These are phyloP conservation scores for Aleurites moluccanus DNA, from an alignment of 441 rosid species.

Conservation along the genomic window DNA sequence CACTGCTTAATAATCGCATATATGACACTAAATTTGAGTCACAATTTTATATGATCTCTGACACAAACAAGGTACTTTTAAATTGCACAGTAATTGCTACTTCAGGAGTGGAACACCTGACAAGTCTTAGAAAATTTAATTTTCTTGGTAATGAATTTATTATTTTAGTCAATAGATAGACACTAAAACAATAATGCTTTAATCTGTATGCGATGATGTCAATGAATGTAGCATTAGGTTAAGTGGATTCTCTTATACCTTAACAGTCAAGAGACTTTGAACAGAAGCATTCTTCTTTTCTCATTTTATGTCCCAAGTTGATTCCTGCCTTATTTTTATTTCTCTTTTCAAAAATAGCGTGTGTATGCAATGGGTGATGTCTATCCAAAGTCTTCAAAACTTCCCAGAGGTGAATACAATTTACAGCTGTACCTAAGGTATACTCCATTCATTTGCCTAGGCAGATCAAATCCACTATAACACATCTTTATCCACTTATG, in stretches of 20 bases:
- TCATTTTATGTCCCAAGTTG: slow-evolving; percentile 20
- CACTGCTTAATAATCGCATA: slow-evolving; percentile 89
- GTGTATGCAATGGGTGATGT: slow-evolving; percentile 86
- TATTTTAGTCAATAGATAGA: background rate
- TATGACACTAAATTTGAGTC: slow-evolving; percentile 98
- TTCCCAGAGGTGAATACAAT: slow-evolving; percentile 91
- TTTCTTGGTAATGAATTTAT: slow-evolving; percentile 3
- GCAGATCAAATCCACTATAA: background rate
- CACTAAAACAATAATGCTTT: background rate
- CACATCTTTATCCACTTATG: background rate
- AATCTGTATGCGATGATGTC: background rate
- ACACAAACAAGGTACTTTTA: slow-evolving; percentile 78
- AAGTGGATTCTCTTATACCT: slow-evolving; percentile 12
- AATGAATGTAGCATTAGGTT: slow-evolving; percentile 7
- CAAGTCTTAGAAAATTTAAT: background rate
- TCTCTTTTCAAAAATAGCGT: slow-evolving; percentile 47
- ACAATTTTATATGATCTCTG: slow-evolving; percentile 94
- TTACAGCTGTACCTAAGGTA: slow-evolving; percentile 85
- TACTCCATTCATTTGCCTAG: slow-evolving; percentile 7
- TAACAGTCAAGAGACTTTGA: background rate
- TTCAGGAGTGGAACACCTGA: slow-evolving; percentile 14
- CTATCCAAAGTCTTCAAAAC: slow-evolving; percentile 80
- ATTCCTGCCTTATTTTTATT: slow-evolving; percentile 14
- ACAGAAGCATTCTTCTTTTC: slow-evolving; percentile 7
- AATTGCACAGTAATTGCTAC: slow-evolving; percentile 2